phyloP scores from a whole-genome alignment of 2,329 filamentous ascomycete genomes.

The Xylariaceae sp. region DNA sequence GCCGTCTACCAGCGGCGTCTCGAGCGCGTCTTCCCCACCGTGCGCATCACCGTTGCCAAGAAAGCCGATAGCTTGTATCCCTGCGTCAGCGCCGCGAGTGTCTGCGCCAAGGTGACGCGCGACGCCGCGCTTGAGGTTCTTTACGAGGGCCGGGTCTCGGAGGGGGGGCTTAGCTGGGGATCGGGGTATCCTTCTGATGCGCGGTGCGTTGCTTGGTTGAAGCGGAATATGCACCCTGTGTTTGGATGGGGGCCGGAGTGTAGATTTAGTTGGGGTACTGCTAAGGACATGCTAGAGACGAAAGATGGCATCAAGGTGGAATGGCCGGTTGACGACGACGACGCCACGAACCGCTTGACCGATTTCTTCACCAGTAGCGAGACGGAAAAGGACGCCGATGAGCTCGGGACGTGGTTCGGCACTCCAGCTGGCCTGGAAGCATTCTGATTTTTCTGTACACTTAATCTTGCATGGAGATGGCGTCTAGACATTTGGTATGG shows the following conservation, averaged over 20 bases:
- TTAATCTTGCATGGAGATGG: slow-evolving; percentile 22
- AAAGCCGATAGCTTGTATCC: slow-evolving; percentile 93
- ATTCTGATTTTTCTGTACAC: slow-evolving; percentile 48
- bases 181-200: slow-evolving; percentile 91
- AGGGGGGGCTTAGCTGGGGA: slow-evolving; percentile 62
- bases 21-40: slow-evolving; percentile 75
- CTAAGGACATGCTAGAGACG: slow-evolving; percentile 86
- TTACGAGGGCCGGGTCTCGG: slow-evolving; percentile 53
- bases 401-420: slow-evolving; percentile 81
- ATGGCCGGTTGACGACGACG: slow-evolving; percentile 74
- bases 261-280: slow-evolving; percentile 92
- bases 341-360: slow-evolving; percentile 64
- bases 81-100: slow-evolving; percentile 86
- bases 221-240: slow-evolving; percentile 79
- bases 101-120: slow-evolving; percentile 93
- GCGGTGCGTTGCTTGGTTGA: slow-evolving; percentile 76
- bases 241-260: slow-evolving; percentile 96
- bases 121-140: slow-evolving; percentile 83
- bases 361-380: slow-evolving; percentile 61
- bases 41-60: slow-evolving; percentile 72
- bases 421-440: slow-evolving; percentile 63
- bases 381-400: slow-evolving; percentile 50
- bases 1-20: slow-evolving; percentile 79
- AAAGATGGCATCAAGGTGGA: slow-evolving; percentile 71
- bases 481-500: slow-evolving; percentile 14